A percentile compares a stretch with the other conserved stretches of the same genome.
Conservation (phyloP, 345 rosid genomes). For the Pugionium cornutum region DNA sequence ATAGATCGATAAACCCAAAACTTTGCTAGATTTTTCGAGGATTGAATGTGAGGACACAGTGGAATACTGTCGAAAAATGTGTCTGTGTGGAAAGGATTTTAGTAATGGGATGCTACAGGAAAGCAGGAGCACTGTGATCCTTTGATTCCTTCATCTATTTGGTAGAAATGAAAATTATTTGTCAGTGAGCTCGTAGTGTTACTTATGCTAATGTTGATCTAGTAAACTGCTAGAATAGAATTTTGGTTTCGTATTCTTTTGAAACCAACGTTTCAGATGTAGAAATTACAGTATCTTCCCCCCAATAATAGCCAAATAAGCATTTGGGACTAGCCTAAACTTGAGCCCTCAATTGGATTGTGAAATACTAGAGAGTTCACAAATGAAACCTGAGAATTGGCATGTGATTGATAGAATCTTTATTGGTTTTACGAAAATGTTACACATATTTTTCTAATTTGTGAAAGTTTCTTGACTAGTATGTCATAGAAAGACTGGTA, state of each 20-base stretch:
- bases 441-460: not conserved
- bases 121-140: not conserved
- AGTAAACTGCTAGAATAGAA: slow-evolving; percentile 13
- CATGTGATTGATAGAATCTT: slow-evolving; percentile 7
- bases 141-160: not conserved
- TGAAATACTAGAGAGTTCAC: slow-evolving; percentile 5
- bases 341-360: slow-evolving; percentile 10
- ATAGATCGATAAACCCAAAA: not conserved
- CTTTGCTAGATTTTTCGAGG: not conserved
- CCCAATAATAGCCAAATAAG: not conserved
- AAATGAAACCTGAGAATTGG: not conserved
- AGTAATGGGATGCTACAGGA: not conserved
- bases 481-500: slow-evolving; percentile 1
- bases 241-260: not conserved
- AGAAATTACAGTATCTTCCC: not conserved
- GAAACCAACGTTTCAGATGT: not conserved
- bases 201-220: slow-evolving; percentile 13
- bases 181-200: slow-evolving; percentile 1
- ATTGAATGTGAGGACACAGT: not conserved
- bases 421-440: slow-evolving; percentile 1
- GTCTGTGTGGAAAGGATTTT: not conserved
- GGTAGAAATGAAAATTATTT: not conserved
- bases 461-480: not conserved
- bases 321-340: not conserved
- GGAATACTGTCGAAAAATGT: not conserved